Base-by-base conservation (phyloP, 208 protist species). In the Leishmania aethiopica region DNA sequence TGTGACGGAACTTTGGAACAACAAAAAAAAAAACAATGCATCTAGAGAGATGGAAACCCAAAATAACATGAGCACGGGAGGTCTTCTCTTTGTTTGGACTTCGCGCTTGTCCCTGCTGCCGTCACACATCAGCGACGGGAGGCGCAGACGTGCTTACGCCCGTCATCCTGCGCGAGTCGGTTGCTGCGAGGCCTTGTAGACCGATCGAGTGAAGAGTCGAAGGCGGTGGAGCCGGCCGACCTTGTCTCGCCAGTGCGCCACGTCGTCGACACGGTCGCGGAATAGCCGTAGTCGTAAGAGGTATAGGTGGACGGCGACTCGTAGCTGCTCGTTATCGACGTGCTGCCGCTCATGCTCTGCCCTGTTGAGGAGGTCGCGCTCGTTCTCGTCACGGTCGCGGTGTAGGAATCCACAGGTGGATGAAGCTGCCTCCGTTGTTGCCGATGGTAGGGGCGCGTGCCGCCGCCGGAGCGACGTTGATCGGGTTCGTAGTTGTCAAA, bases 271-370 rank as follows among this genome's bases (percentile, higher is more conserved):
- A 17, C 37, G 3, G 62, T 45, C 15, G 77, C 25, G 3, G 55
- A 47, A 32, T 70, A 80, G 28, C 60, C 17, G 77, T 49, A 80
- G 77, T 19, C 64, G n/a, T 71, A 72, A 4, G 62, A 80, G 6
- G 64, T 60, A 60, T 73, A 73, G 62, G 3, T 80, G 51, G 47
- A 55, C 60, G 45, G 62, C 22, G 77, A 69, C 40, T 51, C 45
- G 62, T 80, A 55, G 64, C 64, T 72, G 49, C 59, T 79, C 25
- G 22, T 42, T 2, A 19, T 69, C 25, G 62, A 22, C 62, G 75
- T 47, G 32, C n/a, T 53, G 25, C 5, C 19, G 8, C 37, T 69
- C 22, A 32, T 40, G 19, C 32, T 78, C 53, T 62, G 22, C 37
- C 37, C 37, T 32, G 17, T 42, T 28, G 55, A 28, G 6, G 75